Evolutionary conservation across 441 rosid species (phyloP), one percentile per base, ranked within the genome.

Genomic region (Theobroma grandiflorum): DNA sequence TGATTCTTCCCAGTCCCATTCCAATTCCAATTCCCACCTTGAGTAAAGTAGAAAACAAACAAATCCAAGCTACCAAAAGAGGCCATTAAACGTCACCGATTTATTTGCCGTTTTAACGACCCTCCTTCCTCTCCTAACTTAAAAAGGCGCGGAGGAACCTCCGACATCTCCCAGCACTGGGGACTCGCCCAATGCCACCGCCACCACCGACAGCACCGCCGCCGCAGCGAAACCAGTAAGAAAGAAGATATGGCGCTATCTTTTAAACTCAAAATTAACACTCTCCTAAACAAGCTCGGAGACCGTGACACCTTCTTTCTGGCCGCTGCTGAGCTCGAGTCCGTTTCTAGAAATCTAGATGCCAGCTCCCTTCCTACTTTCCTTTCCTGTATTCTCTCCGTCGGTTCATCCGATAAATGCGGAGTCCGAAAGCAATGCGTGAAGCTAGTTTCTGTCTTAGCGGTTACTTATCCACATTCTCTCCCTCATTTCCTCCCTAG

Each of bases 271-370:
- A 88, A 88, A 70, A 83, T 94, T 70, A 85, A 88, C 35, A 81
- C 87, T 15, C 81, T 91, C 59, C 84, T 93, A 58, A 87, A 89
- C 3, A 96, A 96, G 88, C 95, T 96, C 50, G 89, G 97, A 4
- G 98, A 94, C 87, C 82, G 98, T 22, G 99, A 96, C 83, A 96
- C 98, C n/a, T 87, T 87, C 86, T 78, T 92, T 58, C 75, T 86
- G 69, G 97, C 98, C 1, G 90, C 92, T 35, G 70, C 89, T 0
- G 97, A 96, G 90, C 96, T 96, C 8, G 91, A 91, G 16, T 86
- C 91, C 71, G 79, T 96, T 20, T 96, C 95, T 49, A 84, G 83
- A 73, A 79, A 84, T 7, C 90, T 96, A 31, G 97, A 94, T 78
- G 79, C 85, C 14, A 8, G 87, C 43, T 80, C 91, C 18, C 92